These are phyloP conservation scores for Dentipellis sp. DNA, from an alignment of 768 basidiomycete genomes.

Conservation along the genomic window DNA sequence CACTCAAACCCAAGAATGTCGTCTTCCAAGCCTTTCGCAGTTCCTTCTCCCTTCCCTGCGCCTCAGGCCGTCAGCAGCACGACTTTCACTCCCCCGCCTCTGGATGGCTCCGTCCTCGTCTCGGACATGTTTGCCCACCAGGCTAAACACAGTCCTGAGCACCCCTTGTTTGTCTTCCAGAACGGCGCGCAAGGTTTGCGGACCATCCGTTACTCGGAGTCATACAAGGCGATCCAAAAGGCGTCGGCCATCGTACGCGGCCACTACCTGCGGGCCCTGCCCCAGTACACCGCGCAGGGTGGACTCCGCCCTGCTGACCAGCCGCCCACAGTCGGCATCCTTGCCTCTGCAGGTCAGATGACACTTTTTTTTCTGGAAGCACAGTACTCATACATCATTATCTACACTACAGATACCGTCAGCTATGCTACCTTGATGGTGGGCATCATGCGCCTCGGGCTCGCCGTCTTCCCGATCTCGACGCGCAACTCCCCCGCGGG, in stretches of 20 bases:
- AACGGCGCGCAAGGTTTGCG: slow-evolving; percentile 9
- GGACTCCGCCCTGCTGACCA: not conserved
- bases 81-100: slow-evolving; percentile 22
- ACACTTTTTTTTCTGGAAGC: not conserved
- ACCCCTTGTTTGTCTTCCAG: slow-evolving; percentile 23
- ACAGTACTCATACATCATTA: not conserved
- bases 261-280: slow-evolving; percentile 3
- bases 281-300: slow-evolving; percentile 2
- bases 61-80: not conserved
- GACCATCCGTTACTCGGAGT: slow-evolving; percentile 20
- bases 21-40: not conserved
- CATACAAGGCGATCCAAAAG: slow-evolving; percentile 18
- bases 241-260: slow-evolving; percentile 15
- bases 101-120: slow-evolving; percentile 23
- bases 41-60: not conserved
- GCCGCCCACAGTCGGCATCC: slow-evolving; percentile 19
- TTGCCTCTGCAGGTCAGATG: slow-evolving; percentile 18
- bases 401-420: not conserved
- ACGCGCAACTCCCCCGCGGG: slow-evolving; percentile 18
- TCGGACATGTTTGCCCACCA: slow-evolving; percentile 30
- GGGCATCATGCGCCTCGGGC: slow-evolving; percentile 19
- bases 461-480: slow-evolving; percentile 17
- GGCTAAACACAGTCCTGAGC: slow-evolving; percentile 19
- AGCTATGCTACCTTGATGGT: slow-evolving; percentile 17
- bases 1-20: not conserved